Evolutionary conservation across 2,329 filamentous ascomycete genomes (phyloP).

Genomic region (Paecilomyces niveus): DNA sequence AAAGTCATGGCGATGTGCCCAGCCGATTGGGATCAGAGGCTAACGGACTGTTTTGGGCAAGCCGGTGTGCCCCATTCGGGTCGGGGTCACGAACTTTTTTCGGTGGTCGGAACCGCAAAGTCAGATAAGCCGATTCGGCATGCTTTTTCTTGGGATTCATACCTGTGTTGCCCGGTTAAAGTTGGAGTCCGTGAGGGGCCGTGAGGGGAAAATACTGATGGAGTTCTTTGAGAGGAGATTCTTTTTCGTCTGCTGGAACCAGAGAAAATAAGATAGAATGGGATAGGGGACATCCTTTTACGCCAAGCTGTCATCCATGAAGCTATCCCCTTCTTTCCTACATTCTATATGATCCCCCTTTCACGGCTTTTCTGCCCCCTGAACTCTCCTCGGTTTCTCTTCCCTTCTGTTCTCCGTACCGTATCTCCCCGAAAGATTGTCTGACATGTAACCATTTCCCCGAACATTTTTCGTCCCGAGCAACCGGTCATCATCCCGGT

Average conservation of each 20-base stretch:
- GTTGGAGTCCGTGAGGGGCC: neutral
- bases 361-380: too few species aligned
- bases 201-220: neutral
- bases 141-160: neutral
- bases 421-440: neutral
- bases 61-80: constrained; percentile 1
- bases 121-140: neutral
- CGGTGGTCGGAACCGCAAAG: neutral
- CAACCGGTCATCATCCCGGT: neutral
- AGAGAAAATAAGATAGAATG: neutral
- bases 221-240: neutral
- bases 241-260: neutral
- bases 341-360: neutral
- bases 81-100: neutral
- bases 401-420: neutral
- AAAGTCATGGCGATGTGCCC: neutral
- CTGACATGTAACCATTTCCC: neutral
- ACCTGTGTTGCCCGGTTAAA: neutral
- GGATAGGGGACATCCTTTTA: too few species aligned
- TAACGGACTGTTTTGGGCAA: constrained; percentile 2
- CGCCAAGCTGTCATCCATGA: too few species aligned
- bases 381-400: too few species aligned
- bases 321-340: too few species aligned
- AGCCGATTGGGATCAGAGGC: neutral
- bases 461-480: neutral